A percentile compares a stretch with the other conserved stretches of the same genome.
These are phyloP conservation scores for Verbascum thapsus DNA, from an alignment of 257 asterid genomes.

Conservation along the genomic window DNA sequence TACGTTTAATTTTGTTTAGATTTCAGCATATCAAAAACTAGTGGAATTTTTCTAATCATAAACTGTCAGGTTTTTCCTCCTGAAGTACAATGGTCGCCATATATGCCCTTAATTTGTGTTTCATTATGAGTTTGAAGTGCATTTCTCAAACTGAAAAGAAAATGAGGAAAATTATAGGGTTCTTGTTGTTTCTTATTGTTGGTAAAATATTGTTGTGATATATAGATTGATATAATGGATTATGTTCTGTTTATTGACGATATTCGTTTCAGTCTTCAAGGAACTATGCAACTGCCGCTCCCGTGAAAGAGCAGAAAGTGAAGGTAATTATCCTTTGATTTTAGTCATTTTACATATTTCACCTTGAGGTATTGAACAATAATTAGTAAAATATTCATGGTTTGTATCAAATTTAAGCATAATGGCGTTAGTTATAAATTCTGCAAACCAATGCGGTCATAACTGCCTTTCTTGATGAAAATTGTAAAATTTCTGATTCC, in stretches of 20 bases:
- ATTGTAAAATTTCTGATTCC: conserved; percentile 27
- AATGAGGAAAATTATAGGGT: neutral
- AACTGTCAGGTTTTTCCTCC: neutral
- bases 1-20: neutral
- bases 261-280: conserved; percentile 51
- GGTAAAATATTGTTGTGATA: neutral
- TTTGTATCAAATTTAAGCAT: neutral
- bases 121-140: too few species aligned
- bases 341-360: neutral
- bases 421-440: conserved; percentile 5
- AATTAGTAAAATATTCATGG: conserved; percentile 33
- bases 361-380: neutral
- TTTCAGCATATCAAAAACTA: neutral
- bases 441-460: conserved; percentile 15
- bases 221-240: neutral
- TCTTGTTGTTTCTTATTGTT: conserved; percentile 1
- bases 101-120: too few species aligned
- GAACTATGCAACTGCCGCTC: conserved; percentile 51
- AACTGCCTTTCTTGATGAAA: conserved; percentile 4
- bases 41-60: neutral
- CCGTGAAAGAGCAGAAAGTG: conserved; percentile 55
- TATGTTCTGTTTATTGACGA: conserved; percentile 20
- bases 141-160: neutral
- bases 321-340: conserved; percentile 48
- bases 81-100: neutral